phyloP scores from a whole-genome alignment of 805 yeast species.

The Zygosaccharomyces lentus region DNA sequence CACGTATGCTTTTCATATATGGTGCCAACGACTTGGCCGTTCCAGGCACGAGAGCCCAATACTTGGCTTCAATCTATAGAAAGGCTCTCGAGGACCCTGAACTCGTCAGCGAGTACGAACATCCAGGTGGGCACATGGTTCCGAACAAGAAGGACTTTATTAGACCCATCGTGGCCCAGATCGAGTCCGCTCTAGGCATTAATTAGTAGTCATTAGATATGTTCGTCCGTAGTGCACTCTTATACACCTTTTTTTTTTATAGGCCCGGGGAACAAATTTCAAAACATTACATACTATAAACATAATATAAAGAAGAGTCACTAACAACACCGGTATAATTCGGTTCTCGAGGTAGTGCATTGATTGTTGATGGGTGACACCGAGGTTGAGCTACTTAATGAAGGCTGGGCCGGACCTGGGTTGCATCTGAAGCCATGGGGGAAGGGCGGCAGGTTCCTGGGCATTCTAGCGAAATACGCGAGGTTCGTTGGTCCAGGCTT shows the following conservation, averaged over 20 bases:
- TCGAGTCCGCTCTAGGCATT: conserved; percentile 19
- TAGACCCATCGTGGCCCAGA: conserved; percentile 41
- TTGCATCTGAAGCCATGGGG: conserved; percentile 4
- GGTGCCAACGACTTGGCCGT: conserved; percentile 90
- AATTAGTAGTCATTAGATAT: not conserved
- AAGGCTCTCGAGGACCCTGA: conserved; percentile 38
- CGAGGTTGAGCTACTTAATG: conserved; percentile 2
- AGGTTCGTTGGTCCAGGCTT: conserved; percentile 90
- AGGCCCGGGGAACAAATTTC: conserved; percentile 2
- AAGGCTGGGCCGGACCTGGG: not conserved
- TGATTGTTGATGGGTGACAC: conserved; percentile 7
- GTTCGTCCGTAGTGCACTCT: not conserved
- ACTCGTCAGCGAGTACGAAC: conserved; percentile 51
- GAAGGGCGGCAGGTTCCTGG: conserved; percentile 9
- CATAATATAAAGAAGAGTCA: not conserved
- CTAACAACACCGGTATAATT: not conserved
- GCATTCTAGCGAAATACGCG: conserved; percentile 45
- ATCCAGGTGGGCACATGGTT: conserved; percentile 97
- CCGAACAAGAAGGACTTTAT: conserved; percentile 72
- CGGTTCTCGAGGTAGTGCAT: not conserved
- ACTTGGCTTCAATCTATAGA: conserved; percentile 49
- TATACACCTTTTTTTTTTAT: not conserved
- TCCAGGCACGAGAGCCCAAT: conserved; percentile 61
- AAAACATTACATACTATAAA: not conserved
- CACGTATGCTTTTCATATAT: conserved; percentile 64